A percentile compares a stretch with the other conserved stretches of the same genome.
Evolutionary conservation across 129 eudicot genomes (phyloP).

Genomic region (Cynara cardunculus): DNA sequence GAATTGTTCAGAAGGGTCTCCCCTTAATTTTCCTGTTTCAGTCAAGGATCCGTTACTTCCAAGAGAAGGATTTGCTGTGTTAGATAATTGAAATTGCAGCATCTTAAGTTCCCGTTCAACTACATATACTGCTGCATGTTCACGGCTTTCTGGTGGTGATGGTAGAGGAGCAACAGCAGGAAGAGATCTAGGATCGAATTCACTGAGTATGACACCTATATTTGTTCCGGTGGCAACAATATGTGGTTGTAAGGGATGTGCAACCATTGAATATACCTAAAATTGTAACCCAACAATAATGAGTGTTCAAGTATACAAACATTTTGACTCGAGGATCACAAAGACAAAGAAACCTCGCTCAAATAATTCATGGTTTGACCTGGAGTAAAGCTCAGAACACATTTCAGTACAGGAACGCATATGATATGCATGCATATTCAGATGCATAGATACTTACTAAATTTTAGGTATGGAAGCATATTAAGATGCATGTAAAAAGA

Average conservation of each 20-base stretch:
- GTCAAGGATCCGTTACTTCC: conserved; percentile 82
- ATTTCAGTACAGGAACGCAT: background rate
- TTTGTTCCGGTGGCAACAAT: conserved; percentile 98
- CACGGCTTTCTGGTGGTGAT: conserved; percentile 81
- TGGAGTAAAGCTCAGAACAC: background rate
- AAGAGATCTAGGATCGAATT: conserved; percentile 88
- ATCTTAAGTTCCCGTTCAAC: conserved; percentile 84
- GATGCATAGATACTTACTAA: background rate
- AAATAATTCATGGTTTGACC: background rate
- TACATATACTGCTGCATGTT: conserved; percentile 87
- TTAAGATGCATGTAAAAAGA: background rate
- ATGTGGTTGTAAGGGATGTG: conserved; percentile 98
- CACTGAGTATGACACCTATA: conserved; percentile 81
- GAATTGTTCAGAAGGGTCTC: conserved; percentile 72
- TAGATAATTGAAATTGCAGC: conserved; percentile 79
- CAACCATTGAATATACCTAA: conserved; percentile 97
- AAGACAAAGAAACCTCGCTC: background rate
- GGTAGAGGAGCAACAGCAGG: conserved; percentile 93
- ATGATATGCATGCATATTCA: background rate
- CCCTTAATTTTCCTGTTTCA: conserved; percentile 71
- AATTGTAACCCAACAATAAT: conserved; percentile 15
- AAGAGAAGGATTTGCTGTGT: conserved; percentile 72
- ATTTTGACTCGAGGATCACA: background rate
- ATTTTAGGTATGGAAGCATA: background rate
- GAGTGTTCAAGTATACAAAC: background rate